These are phyloP conservation scores for Prunus armeniaca DNA, from an alignment of 306 rosid species.

Conservation along the genomic window DNA sequence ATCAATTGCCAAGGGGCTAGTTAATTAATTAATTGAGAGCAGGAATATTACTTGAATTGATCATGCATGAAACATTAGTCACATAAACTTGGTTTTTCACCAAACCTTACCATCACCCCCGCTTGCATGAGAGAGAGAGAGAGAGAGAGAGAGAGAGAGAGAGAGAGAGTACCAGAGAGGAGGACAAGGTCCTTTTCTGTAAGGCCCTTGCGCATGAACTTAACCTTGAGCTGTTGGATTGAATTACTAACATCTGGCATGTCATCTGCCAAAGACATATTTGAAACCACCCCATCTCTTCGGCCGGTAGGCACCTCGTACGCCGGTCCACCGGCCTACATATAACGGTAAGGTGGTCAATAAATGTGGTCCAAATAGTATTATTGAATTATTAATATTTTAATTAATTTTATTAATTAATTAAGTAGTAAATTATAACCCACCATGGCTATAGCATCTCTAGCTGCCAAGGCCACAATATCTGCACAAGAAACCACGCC, in stretches of 20 bases:
- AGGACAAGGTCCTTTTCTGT: slow-evolving; percentile 73
- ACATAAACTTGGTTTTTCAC: slow-evolving; percentile 20
- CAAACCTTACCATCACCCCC: slow-evolving; percentile 49
- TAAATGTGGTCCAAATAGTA: no score
- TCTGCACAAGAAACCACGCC: slow-evolving; percentile 89
- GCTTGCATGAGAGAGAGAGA: slow-evolving; percentile 36
- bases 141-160: slow-evolving; percentile 35
- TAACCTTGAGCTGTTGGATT: slow-evolving; percentile 52
- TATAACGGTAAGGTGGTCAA: accelerated
- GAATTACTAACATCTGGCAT: slow-evolving; percentile 87
- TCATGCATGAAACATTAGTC: background rate
- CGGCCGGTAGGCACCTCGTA: slow-evolving; percentile 75
- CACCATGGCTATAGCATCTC: slow-evolving; percentile 75
- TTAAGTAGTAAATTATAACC: background rate
- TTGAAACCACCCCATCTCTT: slow-evolving; percentile 73
- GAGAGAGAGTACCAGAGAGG: slow-evolving; percentile 53
- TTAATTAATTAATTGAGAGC: no score
- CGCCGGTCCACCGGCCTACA: slow-evolving; percentile 62
- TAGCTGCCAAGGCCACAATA: slow-evolving; percentile 82
- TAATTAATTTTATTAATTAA: no score
- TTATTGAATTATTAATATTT: no score
- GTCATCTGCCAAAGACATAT: slow-evolving; percentile 42
- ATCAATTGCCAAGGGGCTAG: no score
- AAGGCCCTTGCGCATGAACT: slow-evolving; percentile 63
- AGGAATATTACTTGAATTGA: background rate